Conservation (phyloP, 208 protist species). For the Acanthamoeba royreba region DNA sequence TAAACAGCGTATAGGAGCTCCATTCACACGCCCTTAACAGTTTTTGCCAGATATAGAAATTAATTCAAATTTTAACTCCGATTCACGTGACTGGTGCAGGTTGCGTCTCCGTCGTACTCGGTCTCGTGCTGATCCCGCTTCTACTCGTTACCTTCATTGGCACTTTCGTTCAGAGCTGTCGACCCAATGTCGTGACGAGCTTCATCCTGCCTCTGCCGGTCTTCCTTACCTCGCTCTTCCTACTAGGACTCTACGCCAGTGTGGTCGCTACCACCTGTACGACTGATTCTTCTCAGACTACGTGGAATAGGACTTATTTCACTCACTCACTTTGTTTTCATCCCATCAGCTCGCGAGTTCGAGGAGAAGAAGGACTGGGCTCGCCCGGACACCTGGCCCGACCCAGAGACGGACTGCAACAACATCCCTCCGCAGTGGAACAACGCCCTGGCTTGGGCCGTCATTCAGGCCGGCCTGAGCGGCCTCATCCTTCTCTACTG, state of each 20-base stretch:
- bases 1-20: too few relatives aligned
- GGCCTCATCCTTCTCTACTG: neutral
- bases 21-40: too few relatives aligned
- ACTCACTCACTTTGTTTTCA: neutral
- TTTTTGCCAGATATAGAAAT: too few relatives aligned
- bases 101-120: neutral
- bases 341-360: neutral
- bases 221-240: neutral
- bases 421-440: neutral
- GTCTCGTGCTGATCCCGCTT: neutral
- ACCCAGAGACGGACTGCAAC: neutral
- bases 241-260: neutral
- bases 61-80: too few relatives aligned
- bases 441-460: neutral
- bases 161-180: neutral
- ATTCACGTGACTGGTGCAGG: too few relatives aligned
- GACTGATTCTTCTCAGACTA: neutral
- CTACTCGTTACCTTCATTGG: neutral
- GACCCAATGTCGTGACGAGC: neutral
- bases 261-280: neutral
- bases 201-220: neutral
- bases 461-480: neutral
- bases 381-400: neutral
- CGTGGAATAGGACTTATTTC: too few relatives aligned
- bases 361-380: constrained; percentile 24